Evolutionary conservation across 768 basidiomycete species (phyloP).

Genomic region (Suillus subluteus): DNA sequence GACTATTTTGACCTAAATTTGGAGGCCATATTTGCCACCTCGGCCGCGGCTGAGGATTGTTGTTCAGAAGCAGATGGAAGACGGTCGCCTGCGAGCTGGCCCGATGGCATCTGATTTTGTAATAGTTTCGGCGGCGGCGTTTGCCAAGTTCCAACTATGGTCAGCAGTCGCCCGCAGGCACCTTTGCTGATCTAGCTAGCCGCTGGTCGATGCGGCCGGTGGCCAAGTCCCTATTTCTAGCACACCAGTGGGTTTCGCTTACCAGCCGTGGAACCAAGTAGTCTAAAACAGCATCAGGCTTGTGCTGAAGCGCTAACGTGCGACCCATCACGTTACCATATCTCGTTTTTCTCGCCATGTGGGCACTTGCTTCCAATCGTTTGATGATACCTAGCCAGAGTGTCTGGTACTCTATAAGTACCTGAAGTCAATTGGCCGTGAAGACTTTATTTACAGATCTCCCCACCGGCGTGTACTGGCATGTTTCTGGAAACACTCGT

Average conservation of each 20-base stretch:
- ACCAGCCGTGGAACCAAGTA: not conserved
- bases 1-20: not conserved
- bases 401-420: not conserved
- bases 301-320: not conserved
- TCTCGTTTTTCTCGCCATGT: not conserved
- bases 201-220: not conserved
- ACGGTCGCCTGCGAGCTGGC: too few species aligned
- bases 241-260: not conserved
- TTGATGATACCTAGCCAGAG: too few species aligned
- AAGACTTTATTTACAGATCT: not conserved
- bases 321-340: too few species aligned
- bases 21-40: not conserved
- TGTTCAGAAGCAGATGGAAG: too few species aligned
- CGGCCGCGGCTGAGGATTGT: not conserved
- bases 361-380: not conserved
- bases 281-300: not conserved
- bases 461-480: not conserved
- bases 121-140: too few species aligned
- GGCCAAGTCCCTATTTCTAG: not conserved
- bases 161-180: too few species aligned
- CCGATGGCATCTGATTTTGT: too few species aligned
- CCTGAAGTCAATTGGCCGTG: not conserved
- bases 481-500: slow-evolving; percentile 22
- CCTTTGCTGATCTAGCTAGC: too few species aligned
- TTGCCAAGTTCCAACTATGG: too few species aligned